Evolutionary conservation across 495 filamentous ascomycete species (phyloP), one percentile per base, ranked within the genome.

Genomic region (Mytilinidion resinicola): DNA sequence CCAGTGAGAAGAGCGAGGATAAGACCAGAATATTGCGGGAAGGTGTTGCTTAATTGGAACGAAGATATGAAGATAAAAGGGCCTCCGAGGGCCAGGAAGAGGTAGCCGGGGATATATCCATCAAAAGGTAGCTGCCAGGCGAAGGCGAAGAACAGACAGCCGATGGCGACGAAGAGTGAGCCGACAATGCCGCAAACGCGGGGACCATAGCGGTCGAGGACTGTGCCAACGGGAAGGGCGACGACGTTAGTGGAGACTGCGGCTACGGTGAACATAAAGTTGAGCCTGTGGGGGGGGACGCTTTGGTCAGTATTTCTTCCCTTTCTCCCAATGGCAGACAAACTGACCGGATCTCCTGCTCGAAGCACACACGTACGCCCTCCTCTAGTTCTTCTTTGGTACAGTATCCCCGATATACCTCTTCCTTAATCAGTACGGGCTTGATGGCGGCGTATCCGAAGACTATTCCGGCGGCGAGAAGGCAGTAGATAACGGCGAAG

Each of bases 211-310:
- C 81, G 79, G 67, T 96, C 91, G 4, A 96, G 77, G 42, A 96
- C 87, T 0, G 90, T 89, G 38, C 91, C 91, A 4, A 95, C 82
- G 11, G 90, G 89, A 3, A 95, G 76, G 9, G 90, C 91, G 15
- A 82, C 85, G 15, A 92, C 85, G 67, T 88, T 89, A 37, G 91
- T 95, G 4, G 80, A 85, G 15, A 95, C 91, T 12, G 89, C 90
- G n/a, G 90, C 90, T 37, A 88, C 78, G 34, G 90, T 96, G 76
- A 96, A 95, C 91, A 96, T 95, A 57, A 95, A 72, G 69, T 96
- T 96, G 48, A 95, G 77, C 49, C 66, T 69, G 36, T 19, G 12
- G 7, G 46, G 12, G 7, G 46, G 25, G 25, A 41, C 57, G 51
- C 30, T 11, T 9, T 33, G 6, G 36, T 64, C 25, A 53, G 52